A percentile compares a stretch with the other conserved stretches of the same genome.
Evolutionary conservation across 352 stramenopile species (phyloP).

Genomic region (Globisporangium cystogenes): DNA sequence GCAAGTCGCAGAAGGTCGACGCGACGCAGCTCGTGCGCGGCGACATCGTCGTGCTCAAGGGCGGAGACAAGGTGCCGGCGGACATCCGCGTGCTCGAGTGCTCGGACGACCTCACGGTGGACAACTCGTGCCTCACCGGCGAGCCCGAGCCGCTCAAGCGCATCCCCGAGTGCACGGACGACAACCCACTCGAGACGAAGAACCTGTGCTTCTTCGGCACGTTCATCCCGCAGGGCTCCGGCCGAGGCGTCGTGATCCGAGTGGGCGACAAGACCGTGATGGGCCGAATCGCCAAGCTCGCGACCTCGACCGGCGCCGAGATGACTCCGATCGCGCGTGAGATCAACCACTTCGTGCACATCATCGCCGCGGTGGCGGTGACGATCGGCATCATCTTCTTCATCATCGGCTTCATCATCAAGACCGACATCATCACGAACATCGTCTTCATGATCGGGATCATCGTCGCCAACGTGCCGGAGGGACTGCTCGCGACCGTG

Average conservation of each 20-base stretch:
- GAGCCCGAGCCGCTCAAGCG: conserved; percentile 87
- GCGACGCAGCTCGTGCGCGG: conserved; percentile 74
- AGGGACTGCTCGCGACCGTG: conserved; percentile 89
- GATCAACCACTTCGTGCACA: conserved; percentile 65
- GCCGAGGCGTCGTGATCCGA: conserved; percentile 61
- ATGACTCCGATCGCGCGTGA: conserved; percentile 55
- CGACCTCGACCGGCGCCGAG: conserved; percentile 40
- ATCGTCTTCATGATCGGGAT: conserved; percentile 96
- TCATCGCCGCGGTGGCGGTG: conserved; percentile 52
- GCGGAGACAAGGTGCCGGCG: conserved; percentile 91
- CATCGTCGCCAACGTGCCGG: conserved; percentile 93
- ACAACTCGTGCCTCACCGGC: conserved; percentile 84
- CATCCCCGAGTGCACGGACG: conserved; percentile 61
- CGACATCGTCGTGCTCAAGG: conserved; percentile 87
- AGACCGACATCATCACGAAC: conserved; percentile 42
- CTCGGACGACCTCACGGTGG: conserved; percentile 90
- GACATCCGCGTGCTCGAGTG: conserved; percentile 94
- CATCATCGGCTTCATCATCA: conserved; percentile 47
- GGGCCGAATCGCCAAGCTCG: conserved; percentile 65
- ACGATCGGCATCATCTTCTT: conserved; percentile 60
- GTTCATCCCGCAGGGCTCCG: conserved; percentile 66
- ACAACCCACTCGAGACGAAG: conserved; percentile 78
- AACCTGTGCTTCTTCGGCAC: conserved; percentile 81
- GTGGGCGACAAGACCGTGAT: conserved; percentile 78
- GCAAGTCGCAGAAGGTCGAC: conserved; percentile 75